These are phyloP conservation scores for Rossbeevera mucosa DNA, from an alignment of 768 basidiomycete species.

Conservation along the genomic window DNA sequence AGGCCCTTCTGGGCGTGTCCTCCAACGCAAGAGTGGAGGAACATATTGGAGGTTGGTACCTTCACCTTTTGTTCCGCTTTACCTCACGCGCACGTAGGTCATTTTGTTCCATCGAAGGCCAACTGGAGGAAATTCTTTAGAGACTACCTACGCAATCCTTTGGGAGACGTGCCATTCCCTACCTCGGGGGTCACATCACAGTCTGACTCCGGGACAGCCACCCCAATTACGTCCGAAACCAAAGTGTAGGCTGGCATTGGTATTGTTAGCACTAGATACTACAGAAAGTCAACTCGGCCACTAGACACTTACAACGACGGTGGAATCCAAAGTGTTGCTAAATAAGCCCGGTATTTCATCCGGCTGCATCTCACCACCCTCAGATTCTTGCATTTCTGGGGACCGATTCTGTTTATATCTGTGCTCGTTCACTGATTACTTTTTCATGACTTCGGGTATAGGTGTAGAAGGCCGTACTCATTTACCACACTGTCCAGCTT, in stretches of 20 bases:
- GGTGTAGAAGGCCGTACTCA: background rate
- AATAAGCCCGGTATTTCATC: background rate
- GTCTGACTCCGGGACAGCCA: conserved; percentile 45
- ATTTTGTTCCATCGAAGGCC: conserved; percentile 77
- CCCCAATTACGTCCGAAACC: conserved; percentile 31
- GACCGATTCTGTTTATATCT: background rate
- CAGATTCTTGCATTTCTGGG: background rate
- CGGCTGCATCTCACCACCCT: background rate
- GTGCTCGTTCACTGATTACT: background rate
- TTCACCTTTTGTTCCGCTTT: background rate
- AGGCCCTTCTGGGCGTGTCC: conserved; percentile 51
- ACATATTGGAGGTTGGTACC: conserved; percentile 70
- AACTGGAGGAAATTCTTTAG: conserved; percentile 73
- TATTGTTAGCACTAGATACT: conserved; percentile 5
- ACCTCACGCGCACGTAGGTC: conserved; percentile 43
- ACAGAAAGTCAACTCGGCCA: no score
- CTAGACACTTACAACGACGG: background rate
- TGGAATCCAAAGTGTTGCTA: background rate
- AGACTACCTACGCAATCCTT: conserved; percentile 57
- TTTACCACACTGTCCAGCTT: background rate
- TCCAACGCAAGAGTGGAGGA: conserved; percentile 59
- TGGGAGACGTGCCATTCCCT: conserved; percentile 45
- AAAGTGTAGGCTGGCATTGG: conserved; percentile 2
- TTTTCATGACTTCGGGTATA: background rate
- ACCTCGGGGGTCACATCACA: conserved; percentile 28